Conservation (phyloP, 1,284 basidiomycete genomes). For the Ganoderma boninense region DNA sequence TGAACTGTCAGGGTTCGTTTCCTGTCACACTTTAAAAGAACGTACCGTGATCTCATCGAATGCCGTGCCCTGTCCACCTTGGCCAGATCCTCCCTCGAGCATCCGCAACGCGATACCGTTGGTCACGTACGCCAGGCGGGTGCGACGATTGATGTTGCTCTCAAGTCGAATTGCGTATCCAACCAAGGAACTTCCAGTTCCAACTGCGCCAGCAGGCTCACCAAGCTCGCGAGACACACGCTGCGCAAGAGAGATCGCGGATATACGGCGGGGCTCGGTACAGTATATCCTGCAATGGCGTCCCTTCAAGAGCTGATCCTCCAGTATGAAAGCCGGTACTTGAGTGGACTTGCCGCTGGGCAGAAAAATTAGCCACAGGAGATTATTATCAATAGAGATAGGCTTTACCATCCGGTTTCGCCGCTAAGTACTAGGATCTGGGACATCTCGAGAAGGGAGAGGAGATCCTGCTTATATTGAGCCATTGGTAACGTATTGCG, state of each 20-base stretch:
- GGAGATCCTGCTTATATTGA: slow-evolving; percentile 80
- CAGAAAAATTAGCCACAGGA: slow-evolving; percentile 7
- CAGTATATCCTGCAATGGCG: slow-evolving; percentile 93
- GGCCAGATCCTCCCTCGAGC: slow-evolving; percentile 84
- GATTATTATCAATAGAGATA: too few species aligned
- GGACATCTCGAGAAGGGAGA: slow-evolving; percentile 76
- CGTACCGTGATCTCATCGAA: slow-evolving; percentile 93
- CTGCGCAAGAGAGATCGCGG: slow-evolving; percentile 96
- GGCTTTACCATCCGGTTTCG: slow-evolving; percentile 91
- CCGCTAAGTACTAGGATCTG: slow-evolving; percentile 95
- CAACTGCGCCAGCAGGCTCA: slow-evolving; percentile 84
- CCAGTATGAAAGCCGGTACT: slow-evolving; percentile 94
- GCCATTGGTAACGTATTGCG: slow-evolving; percentile 91
- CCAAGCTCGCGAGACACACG: slow-evolving; percentile 96
- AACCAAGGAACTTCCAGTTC: slow-evolving; percentile 83
- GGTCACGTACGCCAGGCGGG: slow-evolving; percentile 87
- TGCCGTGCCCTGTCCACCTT: slow-evolving; percentile 73
- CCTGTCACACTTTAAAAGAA: slow-evolving; percentile 10
- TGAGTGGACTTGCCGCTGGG: slow-evolving; percentile 96
- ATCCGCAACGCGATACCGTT: slow-evolving; percentile 98
- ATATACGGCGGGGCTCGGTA: slow-evolving; percentile 96
- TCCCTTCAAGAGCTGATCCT: slow-evolving; percentile 87
- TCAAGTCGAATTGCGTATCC: slow-evolving; percentile 97
- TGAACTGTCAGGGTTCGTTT: slow-evolving; percentile 14
- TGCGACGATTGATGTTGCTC: slow-evolving; percentile 85